Base-by-base conservation (phyloP, 2,329 filamentous ascomycete species). In the Parascedosporium putredinis region DNA sequence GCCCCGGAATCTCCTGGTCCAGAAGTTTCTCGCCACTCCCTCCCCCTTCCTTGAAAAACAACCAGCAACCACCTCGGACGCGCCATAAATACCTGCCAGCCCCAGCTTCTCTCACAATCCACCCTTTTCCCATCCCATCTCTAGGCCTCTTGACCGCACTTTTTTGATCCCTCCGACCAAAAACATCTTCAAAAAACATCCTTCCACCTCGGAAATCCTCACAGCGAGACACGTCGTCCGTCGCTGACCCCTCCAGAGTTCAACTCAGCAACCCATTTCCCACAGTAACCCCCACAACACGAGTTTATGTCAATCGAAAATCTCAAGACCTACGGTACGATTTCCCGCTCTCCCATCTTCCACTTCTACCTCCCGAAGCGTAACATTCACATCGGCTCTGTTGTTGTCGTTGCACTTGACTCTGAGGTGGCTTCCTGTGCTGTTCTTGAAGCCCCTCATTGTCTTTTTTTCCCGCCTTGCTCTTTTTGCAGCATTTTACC, bases 231-330 rank as follows among this genome's bases (percentile, higher is more conserved):
- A 64, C 67, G 65, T 62, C 62, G 72, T 76, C 73, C 65, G 71
- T 76, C 73, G 73, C 73, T 75, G 60, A 64, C 62, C 56, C 59
- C 56, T 60, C n/a, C 57, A 53, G 40, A 50, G 47, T 57, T 59
- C 62, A 58, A 54, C 60, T 58, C 60, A 54, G 66, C 58, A 69
- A 73, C 68, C 71, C 68, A 66, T 76, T 71, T 76, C 73, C 75
- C 72, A 67, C 67, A 62, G 68, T 67, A 60, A 71, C 72, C 76
- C 75, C 63, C 66, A 78, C 82, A 81, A 79, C 76, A 76, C 83
- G 83, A 86, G 84, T 90, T 88, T 90, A 93, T 93, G 88, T 93
- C 88, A 83, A 93, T 93, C 86, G 86, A 93, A 89, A 94, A 94
- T 81, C 86, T 94, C 75, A 93, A 93, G 83, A 83, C 84, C 79